These are phyloP conservation scores for Thermoascus crustaceus DNA, from an alignment of 2,329 filamentous ascomycete species.

Conservation along the genomic window DNA sequence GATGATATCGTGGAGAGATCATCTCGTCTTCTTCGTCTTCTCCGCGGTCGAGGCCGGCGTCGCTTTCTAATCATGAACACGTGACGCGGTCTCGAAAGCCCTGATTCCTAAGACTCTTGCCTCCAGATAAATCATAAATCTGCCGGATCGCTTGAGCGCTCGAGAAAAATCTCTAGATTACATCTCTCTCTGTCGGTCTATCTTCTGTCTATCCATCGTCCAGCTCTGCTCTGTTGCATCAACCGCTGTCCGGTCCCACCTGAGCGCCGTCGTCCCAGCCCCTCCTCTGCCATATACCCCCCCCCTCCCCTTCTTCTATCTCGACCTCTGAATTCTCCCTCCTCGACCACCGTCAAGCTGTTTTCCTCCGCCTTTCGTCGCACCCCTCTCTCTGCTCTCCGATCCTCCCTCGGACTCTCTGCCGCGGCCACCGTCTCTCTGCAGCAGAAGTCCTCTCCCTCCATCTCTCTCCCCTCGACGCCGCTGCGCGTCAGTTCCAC, in stretches of 20 bases:
- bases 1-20: too few relatives aligned
- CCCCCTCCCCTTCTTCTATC: conserved; percentile 6
- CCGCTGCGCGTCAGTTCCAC: conserved; percentile 34
- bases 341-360: conserved; percentile 63
- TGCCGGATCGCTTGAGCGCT: too few relatives aligned
- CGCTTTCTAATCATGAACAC: conserved; percentile 10
- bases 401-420: conserved; percentile 64
- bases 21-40: not conserved
- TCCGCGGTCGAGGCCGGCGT: conserved; percentile 3
- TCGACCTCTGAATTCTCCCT: too few relatives aligned
- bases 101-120: conserved; percentile 7
- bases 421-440: conserved; percentile 64
- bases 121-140: too few relatives aligned
- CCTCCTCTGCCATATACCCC: conserved; percentile 8
- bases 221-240: conserved; percentile 1
- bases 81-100: conserved; percentile 12
- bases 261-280: conserved; percentile 12
- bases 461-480: conserved; percentile 28
- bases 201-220: not conserved
- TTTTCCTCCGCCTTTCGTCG: conserved; percentile 77
- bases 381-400: conserved; percentile 52
- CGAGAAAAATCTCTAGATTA: too few relatives aligned
- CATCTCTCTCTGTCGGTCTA: too few relatives aligned
- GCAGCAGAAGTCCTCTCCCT: conserved; percentile 48
- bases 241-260: too few relatives aligned